Percentiles rank a stretch among this genome's conserved stretches.
Evolutionary conservation across 2,329 filamentous ascomycete genomes (phyloP).

Genomic region (Penicillium aurantiogriseum): DNA sequence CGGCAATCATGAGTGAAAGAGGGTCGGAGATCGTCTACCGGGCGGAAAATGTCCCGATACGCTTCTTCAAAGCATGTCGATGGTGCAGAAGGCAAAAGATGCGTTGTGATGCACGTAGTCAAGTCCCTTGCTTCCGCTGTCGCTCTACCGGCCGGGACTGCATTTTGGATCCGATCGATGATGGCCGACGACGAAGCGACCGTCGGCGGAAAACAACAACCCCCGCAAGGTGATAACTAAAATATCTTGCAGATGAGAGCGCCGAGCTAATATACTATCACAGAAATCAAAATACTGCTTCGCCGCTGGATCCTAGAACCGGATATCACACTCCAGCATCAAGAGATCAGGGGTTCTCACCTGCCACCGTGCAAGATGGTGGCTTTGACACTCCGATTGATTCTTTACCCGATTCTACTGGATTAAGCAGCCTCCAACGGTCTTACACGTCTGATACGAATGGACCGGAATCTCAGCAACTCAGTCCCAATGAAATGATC

Average conservation of each 20-base stretch:
- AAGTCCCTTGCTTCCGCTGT: constrained; percentile 38
- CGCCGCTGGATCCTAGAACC: constrained; percentile 20
- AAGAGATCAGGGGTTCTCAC: constrained; percentile 30
- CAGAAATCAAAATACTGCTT: constrained; percentile 17
- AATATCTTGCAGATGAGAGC: not conserved
- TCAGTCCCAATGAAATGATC: constrained; percentile 39
- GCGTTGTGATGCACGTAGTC: constrained; percentile 37
- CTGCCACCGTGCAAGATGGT: constrained; percentile 19
- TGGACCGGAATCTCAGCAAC: constrained; percentile 33
- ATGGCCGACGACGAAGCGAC: constrained; percentile 25
- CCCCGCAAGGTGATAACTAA: constrained; percentile 24
- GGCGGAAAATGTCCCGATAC: constrained; percentile 31
- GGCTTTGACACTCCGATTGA: constrained; percentile 24
- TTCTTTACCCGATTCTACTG: constrained; percentile 21
- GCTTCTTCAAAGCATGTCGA: constrained; percentile 38
- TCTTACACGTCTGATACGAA: constrained; percentile 28
- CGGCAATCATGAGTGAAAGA: constrained; percentile 27
- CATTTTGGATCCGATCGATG: constrained; percentile 34
- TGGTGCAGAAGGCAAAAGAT: constrained; percentile 38
- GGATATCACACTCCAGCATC: constrained; percentile 26
- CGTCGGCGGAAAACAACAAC: constrained; percentile 25
- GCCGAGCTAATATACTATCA: constrained; percentile 7
- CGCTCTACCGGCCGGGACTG: constrained; percentile 35
- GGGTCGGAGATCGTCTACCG: constrained; percentile 30
- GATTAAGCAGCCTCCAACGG: constrained; percentile 18